Percentiles rank a stretch among this genome's conserved stretches.
These are phyloP conservation scores for Tarenaya hassleriana DNA, from an alignment of 345 rosid species.

Conservation along the genomic window DNA sequence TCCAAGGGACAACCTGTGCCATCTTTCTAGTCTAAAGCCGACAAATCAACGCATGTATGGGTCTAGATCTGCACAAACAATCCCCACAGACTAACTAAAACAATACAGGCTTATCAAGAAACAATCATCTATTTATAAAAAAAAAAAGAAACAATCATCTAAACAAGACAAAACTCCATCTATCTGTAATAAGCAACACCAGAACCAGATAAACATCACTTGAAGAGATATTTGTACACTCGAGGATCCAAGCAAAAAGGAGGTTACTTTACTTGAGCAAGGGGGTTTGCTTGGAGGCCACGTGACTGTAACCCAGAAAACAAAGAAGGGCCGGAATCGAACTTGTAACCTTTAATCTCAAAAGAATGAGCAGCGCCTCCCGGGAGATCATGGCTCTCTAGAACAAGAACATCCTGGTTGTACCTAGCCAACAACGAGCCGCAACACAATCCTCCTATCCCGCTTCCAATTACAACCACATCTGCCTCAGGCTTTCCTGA, in stretches of 20 bases:
- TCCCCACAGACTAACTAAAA: too few species aligned
- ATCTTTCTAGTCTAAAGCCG: too few species aligned
- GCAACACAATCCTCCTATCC: conserved; percentile 82
- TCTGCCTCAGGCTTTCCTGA: conserved; percentile 82
- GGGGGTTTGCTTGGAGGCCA: conserved; percentile 92
- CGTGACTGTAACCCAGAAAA: conserved; percentile 89
- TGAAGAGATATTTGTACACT: not conserved
- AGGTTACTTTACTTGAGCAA: conserved; percentile 60
- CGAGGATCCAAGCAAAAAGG: not conserved
- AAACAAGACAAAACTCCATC: not conserved
- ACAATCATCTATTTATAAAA: not conserved
- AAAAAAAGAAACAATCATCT: not conserved
- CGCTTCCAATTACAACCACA: conserved; percentile 84
- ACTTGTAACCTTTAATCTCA: conserved; percentile 66
- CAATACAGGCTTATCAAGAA: too few species aligned
- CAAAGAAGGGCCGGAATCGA: conserved; percentile 90
- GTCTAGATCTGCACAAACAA: too few species aligned
- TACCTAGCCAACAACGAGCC: conserved; percentile 85
- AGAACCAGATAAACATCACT: not conserved
- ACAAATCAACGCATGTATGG: too few species aligned
- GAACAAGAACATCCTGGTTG: conserved; percentile 62
- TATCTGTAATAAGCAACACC: not conserved
- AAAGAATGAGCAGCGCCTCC: conserved; percentile 94
- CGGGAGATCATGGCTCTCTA: conserved; percentile 84
- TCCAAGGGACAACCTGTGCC: too few species aligned